Base-by-base conservation (phyloP, 768 basidiomycete genomes). In the Suillus plorans region DNA sequence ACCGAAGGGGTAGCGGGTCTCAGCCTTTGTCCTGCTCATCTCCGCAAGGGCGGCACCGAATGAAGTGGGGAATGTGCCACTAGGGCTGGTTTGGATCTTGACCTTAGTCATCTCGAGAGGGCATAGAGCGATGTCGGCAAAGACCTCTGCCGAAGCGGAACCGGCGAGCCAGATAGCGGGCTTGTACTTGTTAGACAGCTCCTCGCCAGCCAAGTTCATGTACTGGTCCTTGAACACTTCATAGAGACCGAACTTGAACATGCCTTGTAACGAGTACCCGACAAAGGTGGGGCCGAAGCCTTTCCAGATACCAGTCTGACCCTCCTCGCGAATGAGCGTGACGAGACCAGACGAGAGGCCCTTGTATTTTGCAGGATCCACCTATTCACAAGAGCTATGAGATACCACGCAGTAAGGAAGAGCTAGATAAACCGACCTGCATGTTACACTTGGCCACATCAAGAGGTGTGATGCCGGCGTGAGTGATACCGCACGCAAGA, bases 191-290 rank as follows among this genome's bases (percentile, higher is more conserved):
- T 84, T 78, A 31, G 91, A 76, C 49, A 85, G 80, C 75, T 94
- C 92, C 78, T 96, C 89, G 61, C 95, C 95, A 67, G 94, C 89
- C 69, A 90, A 74, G 85, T 95, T 95, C 84, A 88, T 88, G 86
- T 95, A 96, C 68, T 74, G 64, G 78, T 97, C 95, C 85, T 97
- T 98, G 91, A 96, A 98, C 74, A 91, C 77, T 80, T 98, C 95
- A 78, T 97, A 97, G 77, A 96, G 92, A 82, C 96, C 96, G 78
- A 94, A 97, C 81, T 98, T 98, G 90, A 97, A 95, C 87, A 95
- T 89, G 76, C 96, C 96, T 81, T 97, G 96, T 72, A 95, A 85
- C 10, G 94, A 93, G 83, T 96, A 96, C 68, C 96, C 95, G 79
- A 97, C 83, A 67, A 95, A 82, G 65, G 96, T 98, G 62, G 96